Conservation (phyloP, 2,329 filamentous ascomycete genomes). For the Trichophyton mentagrophytes region DNA sequence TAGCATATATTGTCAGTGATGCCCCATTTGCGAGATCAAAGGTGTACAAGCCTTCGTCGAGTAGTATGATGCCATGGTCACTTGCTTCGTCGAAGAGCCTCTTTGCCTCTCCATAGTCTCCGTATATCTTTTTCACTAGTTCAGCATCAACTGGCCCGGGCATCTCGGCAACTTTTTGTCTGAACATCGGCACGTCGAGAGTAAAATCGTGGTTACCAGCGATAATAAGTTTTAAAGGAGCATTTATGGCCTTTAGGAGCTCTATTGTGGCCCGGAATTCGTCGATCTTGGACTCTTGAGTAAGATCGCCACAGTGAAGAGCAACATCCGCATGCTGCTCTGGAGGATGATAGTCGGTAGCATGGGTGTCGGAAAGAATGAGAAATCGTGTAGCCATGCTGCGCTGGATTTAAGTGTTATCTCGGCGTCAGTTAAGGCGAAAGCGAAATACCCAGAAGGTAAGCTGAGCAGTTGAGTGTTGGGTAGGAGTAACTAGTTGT, state of each 20-base stretch:
- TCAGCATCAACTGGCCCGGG: conserved; percentile 19
- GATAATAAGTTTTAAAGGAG: conserved; percentile 43
- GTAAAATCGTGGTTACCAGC: conserved; percentile 45
- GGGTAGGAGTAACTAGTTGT: too few species aligned
- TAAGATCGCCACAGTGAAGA: conserved; percentile 42
- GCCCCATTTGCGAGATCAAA: conserved; percentile 42
- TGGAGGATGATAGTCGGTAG: conserved; percentile 18
- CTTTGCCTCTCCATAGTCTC: conserved; percentile 27
- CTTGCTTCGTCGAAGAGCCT: conserved; percentile 28
- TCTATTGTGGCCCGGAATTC: conserved; percentile 30
- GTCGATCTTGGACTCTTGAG: conserved; percentile 28
- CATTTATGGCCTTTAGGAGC: conserved; percentile 30
- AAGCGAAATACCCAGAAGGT: too few species aligned
- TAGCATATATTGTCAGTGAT: conserved; percentile 39
- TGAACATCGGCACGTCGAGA: conserved; percentile 28
- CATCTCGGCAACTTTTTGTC: conserved; percentile 21
- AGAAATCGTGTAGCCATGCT: conserved; percentile 27
- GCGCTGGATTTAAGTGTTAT: background rate
- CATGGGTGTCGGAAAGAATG: conserved; percentile 38
- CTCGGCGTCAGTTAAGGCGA: background rate
- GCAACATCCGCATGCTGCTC: conserved; percentile 33
- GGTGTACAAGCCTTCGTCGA: conserved; percentile 40
- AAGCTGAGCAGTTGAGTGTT: too few species aligned
- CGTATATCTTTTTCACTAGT: conserved; percentile 28
- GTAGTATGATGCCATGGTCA: conserved; percentile 29